Evolutionary conservation across 345 rosid species (phyloP).

Genomic region (Citrus maxima): DNA sequence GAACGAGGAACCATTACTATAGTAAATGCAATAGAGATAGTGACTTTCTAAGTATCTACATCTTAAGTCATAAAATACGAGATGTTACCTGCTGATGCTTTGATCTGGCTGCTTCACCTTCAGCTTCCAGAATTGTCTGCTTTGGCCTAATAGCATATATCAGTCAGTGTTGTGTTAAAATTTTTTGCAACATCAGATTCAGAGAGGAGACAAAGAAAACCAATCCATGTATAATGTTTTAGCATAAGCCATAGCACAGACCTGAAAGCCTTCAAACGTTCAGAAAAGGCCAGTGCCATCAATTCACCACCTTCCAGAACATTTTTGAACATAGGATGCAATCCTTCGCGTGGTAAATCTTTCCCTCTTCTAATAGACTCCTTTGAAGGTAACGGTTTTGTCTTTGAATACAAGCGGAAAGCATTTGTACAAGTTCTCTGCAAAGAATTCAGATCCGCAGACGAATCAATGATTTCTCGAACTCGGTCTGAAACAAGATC

Average conservation of each 20-base stretch:
- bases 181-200: background rate
- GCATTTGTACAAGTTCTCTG: slow-evolving; percentile 81
- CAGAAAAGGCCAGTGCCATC: slow-evolving; percentile 86
- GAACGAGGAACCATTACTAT: background rate
- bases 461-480: slow-evolving; percentile 67
- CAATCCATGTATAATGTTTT: background rate
- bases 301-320: slow-evolving; percentile 80
- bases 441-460: slow-evolving; percentile 68
- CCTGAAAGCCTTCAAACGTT: slow-evolving; percentile 86
- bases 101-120: slow-evolving; percentile 86
- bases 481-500: slow-evolving; percentile 84
- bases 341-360: slow-evolving; percentile 76
- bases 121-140: slow-evolving; percentile 96
- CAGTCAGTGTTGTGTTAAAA: slow-evolving; percentile 19
- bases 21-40: background rate
- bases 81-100: slow-evolving; percentile 59
- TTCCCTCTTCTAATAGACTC: slow-evolving; percentile 89
- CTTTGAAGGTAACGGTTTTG: slow-evolving; percentile 80
- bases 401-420: slow-evolving; percentile 81
- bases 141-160: slow-evolving; percentile 62
- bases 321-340: slow-evolving; percentile 85
- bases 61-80: background rate
- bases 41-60: background rate
- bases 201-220: background rate
- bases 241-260: slow-evolving; percentile 20